These are phyloP conservation scores for Neopestalotiopsis sp. DNA, from an alignment of 2,329 filamentous ascomycete species.

Conservation along the genomic window DNA sequence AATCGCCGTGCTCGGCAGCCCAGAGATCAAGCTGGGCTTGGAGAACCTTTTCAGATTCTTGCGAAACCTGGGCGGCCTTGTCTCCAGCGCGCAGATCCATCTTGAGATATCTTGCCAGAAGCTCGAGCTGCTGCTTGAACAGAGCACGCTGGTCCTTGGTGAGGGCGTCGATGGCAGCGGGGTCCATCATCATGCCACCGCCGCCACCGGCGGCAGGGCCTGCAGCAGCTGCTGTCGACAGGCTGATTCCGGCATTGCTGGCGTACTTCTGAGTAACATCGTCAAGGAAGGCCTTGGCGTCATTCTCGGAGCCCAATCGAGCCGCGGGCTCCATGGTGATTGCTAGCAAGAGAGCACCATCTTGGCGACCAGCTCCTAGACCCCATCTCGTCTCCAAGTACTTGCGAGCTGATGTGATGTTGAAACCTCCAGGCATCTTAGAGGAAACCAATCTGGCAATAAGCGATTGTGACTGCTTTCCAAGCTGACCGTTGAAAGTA, in stretches of 20 bases:
- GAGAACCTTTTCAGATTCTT: conserved; percentile 84
- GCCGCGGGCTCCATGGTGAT: conserved; percentile 91
- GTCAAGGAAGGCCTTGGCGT: conserved; percentile 93
- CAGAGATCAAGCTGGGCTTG: conserved; percentile 95
- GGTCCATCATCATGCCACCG: conserved; percentile 99
- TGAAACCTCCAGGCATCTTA: conserved; percentile 99
- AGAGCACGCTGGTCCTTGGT: conserved; percentile 95
- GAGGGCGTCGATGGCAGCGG: conserved; percentile 92
- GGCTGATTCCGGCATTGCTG: conserved; percentile 77
- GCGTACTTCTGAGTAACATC: conserved; percentile 91
- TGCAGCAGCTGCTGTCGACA: conserved; percentile 77
- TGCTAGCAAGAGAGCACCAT: conserved; percentile 85
- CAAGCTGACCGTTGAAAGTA: conserved; percentile 98
- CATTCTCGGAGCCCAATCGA: conserved; percentile 85
- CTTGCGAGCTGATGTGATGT: conserved; percentile 94
- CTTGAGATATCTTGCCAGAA: conserved; percentile 94
- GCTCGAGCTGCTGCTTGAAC: conserved; percentile 98
- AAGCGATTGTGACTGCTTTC: conserved; percentile 93
- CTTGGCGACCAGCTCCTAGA: conserved; percentile 83
- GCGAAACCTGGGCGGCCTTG: conserved; percentile 85
- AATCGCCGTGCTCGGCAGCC: conserved; percentile 94
- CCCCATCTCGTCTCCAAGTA: conserved; percentile 96
- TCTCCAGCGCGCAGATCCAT: conserved; percentile 96
- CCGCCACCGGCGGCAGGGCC: conserved; percentile 73
- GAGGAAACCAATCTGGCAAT: conserved; percentile 95